phyloP scores from a whole-genome alignment of 2,329 filamentous ascomycete genomes.

The Pestalotiopsis sp. region DNA sequence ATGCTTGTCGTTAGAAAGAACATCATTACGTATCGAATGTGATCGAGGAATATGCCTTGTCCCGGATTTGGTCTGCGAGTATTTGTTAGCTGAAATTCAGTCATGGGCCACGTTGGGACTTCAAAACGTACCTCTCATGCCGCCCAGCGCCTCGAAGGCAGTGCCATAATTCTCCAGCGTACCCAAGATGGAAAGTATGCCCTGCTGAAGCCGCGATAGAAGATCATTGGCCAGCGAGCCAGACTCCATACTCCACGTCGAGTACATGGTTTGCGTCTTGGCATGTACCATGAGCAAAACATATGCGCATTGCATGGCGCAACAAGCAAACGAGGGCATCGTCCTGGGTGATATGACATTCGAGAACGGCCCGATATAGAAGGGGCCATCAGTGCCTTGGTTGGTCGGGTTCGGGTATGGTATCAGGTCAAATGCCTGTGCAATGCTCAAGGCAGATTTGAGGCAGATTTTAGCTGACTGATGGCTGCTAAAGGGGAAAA shows the following conservation, averaged over 20 bases:
- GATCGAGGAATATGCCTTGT: constrained; percentile 16
- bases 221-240: constrained; percentile 36
- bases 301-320: constrained; percentile 49
- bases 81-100: neutral
- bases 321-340: constrained; percentile 48
- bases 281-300: constrained; percentile 45
- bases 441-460: constrained; percentile 50
- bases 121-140: constrained; percentile 43
- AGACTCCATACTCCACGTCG: constrained; percentile 24
- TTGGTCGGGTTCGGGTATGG: constrained; percentile 48
- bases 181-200: constrained; percentile 42
- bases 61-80: constrained; percentile 17
- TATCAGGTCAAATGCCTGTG: constrained; percentile 45
- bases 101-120: neutral
- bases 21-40: constrained; percentile 7
- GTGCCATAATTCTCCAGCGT: constrained; percentile 47
- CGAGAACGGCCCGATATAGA: constrained; percentile 38
- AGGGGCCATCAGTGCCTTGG: constrained; percentile 34
- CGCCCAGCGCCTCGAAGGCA: constrained; percentile 46
- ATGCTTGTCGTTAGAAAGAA: neutral
- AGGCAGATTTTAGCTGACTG: constrained; percentile 52
- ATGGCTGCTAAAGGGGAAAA: constrained; percentile 47
- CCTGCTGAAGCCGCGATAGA: constrained; percentile 42
- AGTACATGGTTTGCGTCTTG: constrained; percentile 41
- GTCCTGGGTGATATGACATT: constrained; percentile 43